phyloP scores from a whole-genome alignment of 306 rosid species.

The Datisca glomerata region DNA sequence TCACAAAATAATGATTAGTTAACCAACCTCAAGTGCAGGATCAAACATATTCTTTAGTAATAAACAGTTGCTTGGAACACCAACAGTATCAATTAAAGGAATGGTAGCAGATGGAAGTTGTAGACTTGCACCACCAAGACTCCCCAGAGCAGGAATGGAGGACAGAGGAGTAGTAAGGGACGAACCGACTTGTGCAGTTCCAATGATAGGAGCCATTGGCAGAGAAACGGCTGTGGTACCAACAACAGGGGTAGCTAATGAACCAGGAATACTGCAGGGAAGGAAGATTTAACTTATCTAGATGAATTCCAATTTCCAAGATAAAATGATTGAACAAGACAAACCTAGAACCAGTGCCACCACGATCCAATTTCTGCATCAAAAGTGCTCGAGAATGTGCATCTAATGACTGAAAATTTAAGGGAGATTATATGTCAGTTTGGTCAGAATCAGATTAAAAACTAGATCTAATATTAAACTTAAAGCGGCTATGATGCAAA shows the following conservation, averaged over 20 bases:
- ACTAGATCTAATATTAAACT: neutral
- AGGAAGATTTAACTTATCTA: neutral
- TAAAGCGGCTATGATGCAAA: no score
- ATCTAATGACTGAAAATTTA: slow-evolving; percentile 53
- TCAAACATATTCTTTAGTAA: slow-evolving; percentile 84
- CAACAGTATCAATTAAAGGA: slow-evolving; percentile 48
- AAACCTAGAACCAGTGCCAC: slow-evolving; percentile 65
- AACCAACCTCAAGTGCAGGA: slow-evolving; percentile 70
- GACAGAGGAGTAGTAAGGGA: slow-evolving; percentile 33
- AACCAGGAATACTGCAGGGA: slow-evolving; percentile 48
- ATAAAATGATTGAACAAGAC: slow-evolving; percentile 14
- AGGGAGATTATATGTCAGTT: neutral
- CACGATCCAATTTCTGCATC: slow-evolving; percentile 95
- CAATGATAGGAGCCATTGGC: slow-evolving; percentile 30
- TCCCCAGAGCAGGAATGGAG: slow-evolving; percentile 39
- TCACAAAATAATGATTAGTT: neutral
- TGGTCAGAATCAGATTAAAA: neutral
- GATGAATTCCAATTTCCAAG: slow-evolving; percentile 8
- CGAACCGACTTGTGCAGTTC: slow-evolving; percentile 25
- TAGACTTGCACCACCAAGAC: slow-evolving; percentile 44
- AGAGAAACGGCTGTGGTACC: slow-evolving; percentile 33
- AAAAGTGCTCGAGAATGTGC: slow-evolving; percentile 83
- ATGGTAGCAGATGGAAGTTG: slow-evolving; percentile 37
- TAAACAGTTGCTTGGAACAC: slow-evolving; percentile 87
- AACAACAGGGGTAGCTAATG: slow-evolving; percentile 36